phyloP scores from a whole-genome alignment of 805 yeast species.

The Kazachstania kunashirensis region DNA sequence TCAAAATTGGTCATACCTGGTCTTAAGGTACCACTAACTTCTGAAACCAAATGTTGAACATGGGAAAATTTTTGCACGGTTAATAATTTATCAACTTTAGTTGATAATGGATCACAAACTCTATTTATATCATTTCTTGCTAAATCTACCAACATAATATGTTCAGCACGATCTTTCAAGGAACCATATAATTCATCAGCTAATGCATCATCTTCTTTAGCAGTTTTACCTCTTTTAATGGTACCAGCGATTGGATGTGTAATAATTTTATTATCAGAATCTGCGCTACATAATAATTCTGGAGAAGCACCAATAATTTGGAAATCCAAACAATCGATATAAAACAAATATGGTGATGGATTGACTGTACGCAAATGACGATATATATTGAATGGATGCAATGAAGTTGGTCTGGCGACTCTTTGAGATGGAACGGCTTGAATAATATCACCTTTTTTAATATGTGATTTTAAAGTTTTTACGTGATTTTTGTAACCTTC shows the following conservation, averaged over 20 bases:
- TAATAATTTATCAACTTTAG: constrained; percentile 78
- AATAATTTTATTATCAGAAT: constrained; percentile 57
- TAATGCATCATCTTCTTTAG: constrained; percentile 80
- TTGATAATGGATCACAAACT: constrained; percentile 79
- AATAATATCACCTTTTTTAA: constrained; percentile 83
- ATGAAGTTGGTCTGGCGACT: constrained; percentile 85
- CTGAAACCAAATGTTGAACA: constrained; percentile 92
- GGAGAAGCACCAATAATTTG: constrained; percentile 98
- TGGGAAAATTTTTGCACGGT: constrained; percentile 91
- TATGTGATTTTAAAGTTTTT: constrained; percentile 61
- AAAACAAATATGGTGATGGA: constrained; percentile 95
- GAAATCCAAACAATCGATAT: constrained; percentile 83
- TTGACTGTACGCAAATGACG: constrained; percentile 91
- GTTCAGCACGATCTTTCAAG: constrained; percentile 92
- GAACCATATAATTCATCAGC: constrained; percentile 68
- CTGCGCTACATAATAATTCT: constrained; percentile 80
- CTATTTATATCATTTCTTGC: constrained; percentile 95
- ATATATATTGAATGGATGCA: constrained; percentile 94
- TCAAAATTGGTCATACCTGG: constrained; percentile 82
- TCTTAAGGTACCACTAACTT: constrained; percentile 86
- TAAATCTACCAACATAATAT: constrained; percentile 94
- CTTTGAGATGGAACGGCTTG: constrained; percentile 99
- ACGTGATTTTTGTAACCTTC: constrained; percentile 89
- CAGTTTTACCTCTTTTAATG: constrained; percentile 77
- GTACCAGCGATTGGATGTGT: constrained; percentile 99